phyloP scores from a whole-genome alignment of 2,329 filamentous ascomycete genomes.

The Xylaria sp. region DNA sequence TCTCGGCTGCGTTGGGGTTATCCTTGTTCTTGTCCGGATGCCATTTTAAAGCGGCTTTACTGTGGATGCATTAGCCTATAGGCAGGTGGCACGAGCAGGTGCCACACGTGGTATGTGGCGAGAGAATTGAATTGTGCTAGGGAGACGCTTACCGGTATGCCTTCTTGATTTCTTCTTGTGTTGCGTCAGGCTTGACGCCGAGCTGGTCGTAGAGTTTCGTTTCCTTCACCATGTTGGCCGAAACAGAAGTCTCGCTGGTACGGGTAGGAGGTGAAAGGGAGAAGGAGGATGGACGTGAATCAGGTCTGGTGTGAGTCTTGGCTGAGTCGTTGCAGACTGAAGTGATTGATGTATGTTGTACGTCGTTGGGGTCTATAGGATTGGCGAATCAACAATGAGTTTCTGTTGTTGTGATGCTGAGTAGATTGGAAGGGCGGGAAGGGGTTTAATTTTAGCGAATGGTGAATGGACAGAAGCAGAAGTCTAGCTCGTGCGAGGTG shows the following conservation, averaged over 20 bases:
- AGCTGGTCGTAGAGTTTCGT: constrained; percentile 94
- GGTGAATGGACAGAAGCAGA: not conserved
- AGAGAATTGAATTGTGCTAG: no score
- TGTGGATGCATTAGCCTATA: constrained; percentile 56
- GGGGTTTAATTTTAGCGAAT: constrained; percentile 6
- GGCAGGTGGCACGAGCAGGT: constrained; percentile 2
- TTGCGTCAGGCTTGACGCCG: constrained; percentile 78
- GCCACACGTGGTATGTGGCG: not conserved
- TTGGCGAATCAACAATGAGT: constrained; percentile 28
- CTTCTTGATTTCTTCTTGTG: constrained; percentile 97
- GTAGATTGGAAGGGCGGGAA: constrained; percentile 2
- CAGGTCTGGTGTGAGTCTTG: not conserved
- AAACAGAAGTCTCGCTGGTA: constrained; percentile 18
- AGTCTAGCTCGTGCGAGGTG: not conserved
- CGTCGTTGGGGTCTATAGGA: constrained; percentile 8
- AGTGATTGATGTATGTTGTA: not conserved
- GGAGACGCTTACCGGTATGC: constrained; percentile 76
- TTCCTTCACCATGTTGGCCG: constrained; percentile 84
- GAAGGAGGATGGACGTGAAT: constrained; percentile 1
- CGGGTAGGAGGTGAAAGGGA: not conserved
- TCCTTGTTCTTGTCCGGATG: constrained; percentile 99
- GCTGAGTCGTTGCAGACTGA: not conserved
- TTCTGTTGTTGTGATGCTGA: not conserved
- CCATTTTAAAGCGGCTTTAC: constrained; percentile 88
- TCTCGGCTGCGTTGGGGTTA: constrained; percentile 84